Base-by-base conservation (phyloP, 2,329 filamentous ascomycete genomes). In the Amauroascus niger region DNA sequence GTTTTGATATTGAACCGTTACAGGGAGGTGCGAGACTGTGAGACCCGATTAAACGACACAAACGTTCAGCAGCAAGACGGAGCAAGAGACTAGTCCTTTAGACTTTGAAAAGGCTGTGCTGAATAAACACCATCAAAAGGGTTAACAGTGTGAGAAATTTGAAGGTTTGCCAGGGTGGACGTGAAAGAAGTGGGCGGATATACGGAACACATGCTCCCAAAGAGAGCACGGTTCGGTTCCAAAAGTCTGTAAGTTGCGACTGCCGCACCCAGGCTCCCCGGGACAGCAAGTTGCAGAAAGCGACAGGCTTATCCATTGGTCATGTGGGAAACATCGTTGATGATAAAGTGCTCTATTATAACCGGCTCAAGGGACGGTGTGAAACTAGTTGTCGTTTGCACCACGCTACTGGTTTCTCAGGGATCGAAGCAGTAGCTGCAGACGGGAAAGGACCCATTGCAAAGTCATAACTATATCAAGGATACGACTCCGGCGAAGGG, bases 401-500 rank as follows among this genome's bases (percentile, higher is more conserved):
- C 30, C 45, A 35, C 32, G 32, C 18, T 48, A 35, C 32, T 37
- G 45, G 45, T 37, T 22, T 30, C 30, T 22, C 45, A n/a, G 20
- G 30, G 11, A 24, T 37, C 11, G 32, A 35, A 48, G 13, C 22
- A 39, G 46, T 24, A 48, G 45, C 46, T 37, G 32, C 32, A 49
- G 24, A 18, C 46, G 46, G 32, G 32, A 39, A 37, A 40, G 30
- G 33, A 40, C 33, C 33, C 46, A 44, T 11, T 44, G 49, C 16
- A 39, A n/a, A 46, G 16, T 16, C 28, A 24, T 46, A n/a, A n/a
- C n/a, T n/a, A 46, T 28, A 6, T 39, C 50, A 45, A n/a, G 50
- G 50, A 46, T 52, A 13, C 30, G 50, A 14, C 50, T 46, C 41
- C 50, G 32, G 41, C 20, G 20, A 52, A 52, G 50, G 46, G 20